Evolutionary conservation across 192 early-diverging fungal species (phyloP), one percentile per base, ranked within the genome.

Genomic region (Spizellomyces punctatus): DNA sequence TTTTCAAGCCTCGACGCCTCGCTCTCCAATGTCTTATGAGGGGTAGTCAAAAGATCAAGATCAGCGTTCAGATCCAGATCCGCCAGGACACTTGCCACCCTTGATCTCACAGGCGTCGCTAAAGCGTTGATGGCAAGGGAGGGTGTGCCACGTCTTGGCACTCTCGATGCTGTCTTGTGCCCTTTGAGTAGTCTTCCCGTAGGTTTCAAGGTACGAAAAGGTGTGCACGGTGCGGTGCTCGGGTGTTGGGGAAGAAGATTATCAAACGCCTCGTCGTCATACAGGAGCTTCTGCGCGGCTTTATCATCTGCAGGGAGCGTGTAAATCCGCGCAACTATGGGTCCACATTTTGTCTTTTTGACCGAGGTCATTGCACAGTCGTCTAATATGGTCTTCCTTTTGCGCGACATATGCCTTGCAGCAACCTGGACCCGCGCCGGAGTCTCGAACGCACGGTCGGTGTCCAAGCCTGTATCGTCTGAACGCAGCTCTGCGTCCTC

Each of bases 261-360:
- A 6, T 62, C 60, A 62, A 62, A 62, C n/a, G 60, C 60, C 17
- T 62, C 60, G 60, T 62, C 60, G 60, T 62, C 60, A 5, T 62
- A 36, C 27, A 36, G 0, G 27, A 36, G 27, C 27, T 36, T 36
- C 27, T 36, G 27, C 27, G 27, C 27, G 27, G 27, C 27, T 36
- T 3, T 36, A 36, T 36, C 27, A 36, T 36, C 27, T 3, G 27
- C 27, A 36, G 27, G 27, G 27, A 36, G 27, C 27, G 27, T 36
- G 27, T 36, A 36, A 36, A 36, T 36, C 27, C 27, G 27, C 3
- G 27, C 27, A 36, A 36, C 27, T 36, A 36, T 36, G 27, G 27
- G 27, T 36, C 27, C 27, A 36, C 27, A 36, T 3, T 36, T 36
- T 36, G 27, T 36, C 27, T 36, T 36, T 36, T 36, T 36, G 27